These are phyloP conservation scores for Pisolithus albus DNA, from an alignment of 768 basidiomycete species.

Conservation along the genomic window DNA sequence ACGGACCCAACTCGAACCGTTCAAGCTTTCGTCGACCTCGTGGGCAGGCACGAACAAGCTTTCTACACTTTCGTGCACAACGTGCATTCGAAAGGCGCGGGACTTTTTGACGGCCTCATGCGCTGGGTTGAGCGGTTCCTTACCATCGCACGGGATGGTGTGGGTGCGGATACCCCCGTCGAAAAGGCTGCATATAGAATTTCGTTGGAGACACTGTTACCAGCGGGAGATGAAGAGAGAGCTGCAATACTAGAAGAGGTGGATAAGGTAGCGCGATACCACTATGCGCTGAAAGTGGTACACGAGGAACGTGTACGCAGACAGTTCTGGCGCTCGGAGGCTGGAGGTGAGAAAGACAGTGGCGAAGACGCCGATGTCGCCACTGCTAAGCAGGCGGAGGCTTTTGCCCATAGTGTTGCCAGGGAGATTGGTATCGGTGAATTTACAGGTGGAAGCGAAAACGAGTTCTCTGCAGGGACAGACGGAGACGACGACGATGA, in stretches of 20 bases:
- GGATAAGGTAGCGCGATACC: constrained; percentile 84
- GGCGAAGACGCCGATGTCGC: constrained; percentile 57
- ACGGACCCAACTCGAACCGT: constrained; percentile 83
- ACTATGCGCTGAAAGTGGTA: constrained; percentile 89
- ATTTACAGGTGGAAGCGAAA: constrained; percentile 67
- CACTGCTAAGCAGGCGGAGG: constrained; percentile 71
- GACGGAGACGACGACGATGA: constrained; percentile 39
- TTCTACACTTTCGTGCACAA: constrained; percentile 99
- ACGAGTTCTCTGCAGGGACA: constrained; percentile 68
- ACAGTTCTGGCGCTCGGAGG: constrained; percentile 63
- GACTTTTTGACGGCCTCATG: constrained; percentile 91
- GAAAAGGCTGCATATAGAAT: constrained; percentile 28
- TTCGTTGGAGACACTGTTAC: constrained; percentile 85
- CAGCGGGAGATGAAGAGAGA: constrained; percentile 76
- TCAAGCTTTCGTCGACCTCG: constrained; percentile 87
- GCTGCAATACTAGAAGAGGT: constrained; percentile 73
- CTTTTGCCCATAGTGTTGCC: constrained; percentile 74
- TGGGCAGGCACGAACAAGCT: constrained; percentile 88
- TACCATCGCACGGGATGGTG: constrained; percentile 81
- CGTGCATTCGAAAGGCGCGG: constrained; percentile 94
- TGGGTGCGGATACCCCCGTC: constrained; percentile 39
- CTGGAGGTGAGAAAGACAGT: constrained; percentile 21
- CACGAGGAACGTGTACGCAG: constrained; percentile 90
- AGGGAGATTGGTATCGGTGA: constrained; percentile 79
- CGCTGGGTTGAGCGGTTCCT: constrained; percentile 95